Percentiles rank a stretch among this genome's conserved stretches.
Evolutionary conservation across 495 filamentous ascomycete species (phyloP).

Genomic region (Mytilinidion resinicola): DNA sequence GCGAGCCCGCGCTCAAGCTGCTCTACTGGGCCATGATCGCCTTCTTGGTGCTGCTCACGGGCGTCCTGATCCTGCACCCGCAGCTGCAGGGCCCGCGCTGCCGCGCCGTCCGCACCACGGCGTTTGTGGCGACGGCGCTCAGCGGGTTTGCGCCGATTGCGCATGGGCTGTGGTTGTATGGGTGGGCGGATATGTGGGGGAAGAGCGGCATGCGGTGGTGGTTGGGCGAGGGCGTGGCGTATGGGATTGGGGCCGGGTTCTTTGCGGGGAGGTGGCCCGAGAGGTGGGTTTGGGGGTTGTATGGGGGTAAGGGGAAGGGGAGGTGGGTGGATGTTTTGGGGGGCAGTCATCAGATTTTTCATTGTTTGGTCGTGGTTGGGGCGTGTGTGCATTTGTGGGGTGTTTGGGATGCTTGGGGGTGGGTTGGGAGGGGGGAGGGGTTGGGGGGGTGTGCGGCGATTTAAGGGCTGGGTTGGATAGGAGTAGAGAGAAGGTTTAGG

Average conservation of each 20-base stretch:
- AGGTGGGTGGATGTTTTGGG: conserved; percentile 17
- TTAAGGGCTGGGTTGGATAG: too few species aligned
- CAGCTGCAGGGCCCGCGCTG: conserved; percentile 40
- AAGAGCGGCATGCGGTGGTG: conserved; percentile 42
- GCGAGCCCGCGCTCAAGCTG: conserved; percentile 37
- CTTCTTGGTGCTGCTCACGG: conserved; percentile 33
- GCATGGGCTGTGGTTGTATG: conserved; percentile 42
- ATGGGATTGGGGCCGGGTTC: conserved; percentile 19
- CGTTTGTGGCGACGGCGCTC: conserved; percentile 44
- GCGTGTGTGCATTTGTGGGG: conserved; percentile 23
- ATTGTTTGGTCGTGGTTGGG: conserved; percentile 18
- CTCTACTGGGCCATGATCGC: conserved; percentile 46
- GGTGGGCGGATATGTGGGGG: conserved; percentile 37
- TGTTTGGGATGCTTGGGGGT: conserved; percentile 21
- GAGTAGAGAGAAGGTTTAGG: too few species aligned
- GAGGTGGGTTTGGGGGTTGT: background rate
- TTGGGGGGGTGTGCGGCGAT: background rate
- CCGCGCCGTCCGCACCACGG: conserved; percentile 35
- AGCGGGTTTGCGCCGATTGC: conserved; percentile 45
- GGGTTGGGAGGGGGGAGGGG: background rate
- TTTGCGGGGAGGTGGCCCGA: conserved; percentile 21
- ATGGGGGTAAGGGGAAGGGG: conserved; percentile 1
- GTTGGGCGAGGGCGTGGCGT: conserved; percentile 20
- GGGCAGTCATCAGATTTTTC: conserved; percentile 29
- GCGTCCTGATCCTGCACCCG: conserved; percentile 39